Evolutionary conservation across 805 yeast species (phyloP), one percentile per base, ranked within the genome.

Genomic region (Nakazawaea molendinolei): DNA sequence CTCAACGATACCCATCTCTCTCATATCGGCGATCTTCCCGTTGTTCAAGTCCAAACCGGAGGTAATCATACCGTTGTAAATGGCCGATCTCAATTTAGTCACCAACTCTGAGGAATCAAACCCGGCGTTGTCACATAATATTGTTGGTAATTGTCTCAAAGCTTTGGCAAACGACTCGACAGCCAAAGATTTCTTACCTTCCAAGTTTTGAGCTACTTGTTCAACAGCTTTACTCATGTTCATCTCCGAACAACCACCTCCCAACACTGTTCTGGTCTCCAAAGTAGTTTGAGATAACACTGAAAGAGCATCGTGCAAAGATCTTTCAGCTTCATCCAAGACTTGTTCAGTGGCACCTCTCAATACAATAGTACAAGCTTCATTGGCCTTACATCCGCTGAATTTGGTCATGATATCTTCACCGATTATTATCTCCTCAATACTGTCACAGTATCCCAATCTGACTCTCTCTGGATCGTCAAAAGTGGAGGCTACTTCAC

Each of bases 271-370:
- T 58, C 90, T 77, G 5, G 97, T 85, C 51, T 86, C 95, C 46
- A 71, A 78, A 1, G 96, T 90, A 13, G 97, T 92, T 61, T 92
- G 97, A 1, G 96, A 85, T 37, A 92, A 69, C 9, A 92, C 98
- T 3, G 95, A 86, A 43, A 92, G 69, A 2, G 99, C 97, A 61
- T 92, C 99, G 53, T 92, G 98, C 41, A 92, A 66, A 0, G 97
- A 90, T 62, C 98, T 76, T 60, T 92, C 98, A 18, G 94, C 96
- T 66, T 92, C 98, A 38, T 95, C 96, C 53, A 92, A 80, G 26
- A 92, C 94, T 68, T 92, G 98, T 52, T 90, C 97, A 17, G 97
- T 95, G 45, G 98, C 97, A 46, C 99, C 98, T 58, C 99, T 76
- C 47, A 92, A 65, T 18, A 92, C 95, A 50, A 92, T 78, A 2